These are phyloP conservation scores for Butyriboletus loyo DNA, from an alignment of 768 basidiomycete species.

Conservation along the genomic window DNA sequence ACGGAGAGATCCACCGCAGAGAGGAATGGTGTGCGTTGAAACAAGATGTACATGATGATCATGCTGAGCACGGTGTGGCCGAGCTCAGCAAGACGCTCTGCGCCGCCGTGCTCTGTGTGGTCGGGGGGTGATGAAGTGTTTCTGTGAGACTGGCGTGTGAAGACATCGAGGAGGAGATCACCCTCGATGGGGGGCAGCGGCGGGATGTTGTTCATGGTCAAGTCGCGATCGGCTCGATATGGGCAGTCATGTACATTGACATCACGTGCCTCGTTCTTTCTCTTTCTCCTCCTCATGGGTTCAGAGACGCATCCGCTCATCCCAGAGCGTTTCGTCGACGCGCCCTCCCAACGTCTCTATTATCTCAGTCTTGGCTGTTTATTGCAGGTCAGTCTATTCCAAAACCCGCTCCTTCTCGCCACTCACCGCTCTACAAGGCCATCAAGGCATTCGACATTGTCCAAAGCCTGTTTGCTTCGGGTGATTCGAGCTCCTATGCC, in stretches of 20 bases:
- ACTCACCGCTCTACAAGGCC: constrained; percentile 43
- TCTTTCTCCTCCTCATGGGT: constrained; percentile 8
- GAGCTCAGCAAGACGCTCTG: constrained; percentile 56
- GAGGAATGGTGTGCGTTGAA: constrained; percentile 43
- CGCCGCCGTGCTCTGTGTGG: constrained; percentile 51
- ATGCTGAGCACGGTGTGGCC: constrained; percentile 53
- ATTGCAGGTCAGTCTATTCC: constrained; percentile 55
- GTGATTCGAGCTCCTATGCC: constrained; percentile 40
- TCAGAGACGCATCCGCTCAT: constrained; percentile 48
- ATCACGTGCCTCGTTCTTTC: constrained; percentile 19
- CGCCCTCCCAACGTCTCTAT: constrained; percentile 79
- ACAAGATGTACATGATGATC: constrained; percentile 50
- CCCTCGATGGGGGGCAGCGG: constrained; percentile 56
- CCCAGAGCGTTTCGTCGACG: constrained; percentile 68
- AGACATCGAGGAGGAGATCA: constrained; percentile 57
- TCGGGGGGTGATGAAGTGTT: constrained; percentile 30
- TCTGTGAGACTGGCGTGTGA: constrained; percentile 46
- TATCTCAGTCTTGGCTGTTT: constrained; percentile 71
- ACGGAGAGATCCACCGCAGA: constrained; percentile 44
- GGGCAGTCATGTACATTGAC: neutral
- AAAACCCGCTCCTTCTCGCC: neutral
- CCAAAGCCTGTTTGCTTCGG: constrained; percentile 47
- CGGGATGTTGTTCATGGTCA: constrained; percentile 35
- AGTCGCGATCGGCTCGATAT: constrained; percentile 9
- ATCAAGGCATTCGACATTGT: constrained; percentile 74